Base-by-base conservation (phyloP, 2,329 filamentous ascomycete genomes). In the Colletotrichum acutatum region DNA sequence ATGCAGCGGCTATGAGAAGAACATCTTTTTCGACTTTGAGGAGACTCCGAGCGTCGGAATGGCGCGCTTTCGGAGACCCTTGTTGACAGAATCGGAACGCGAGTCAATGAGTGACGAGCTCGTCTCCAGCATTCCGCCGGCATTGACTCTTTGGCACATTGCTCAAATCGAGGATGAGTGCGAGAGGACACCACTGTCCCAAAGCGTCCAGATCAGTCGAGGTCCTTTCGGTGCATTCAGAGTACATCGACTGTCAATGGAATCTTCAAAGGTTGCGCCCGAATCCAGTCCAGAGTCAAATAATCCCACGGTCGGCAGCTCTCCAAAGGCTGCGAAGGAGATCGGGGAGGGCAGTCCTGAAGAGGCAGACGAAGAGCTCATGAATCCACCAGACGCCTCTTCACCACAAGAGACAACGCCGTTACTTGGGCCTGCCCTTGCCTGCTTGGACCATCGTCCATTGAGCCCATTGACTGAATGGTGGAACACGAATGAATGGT, bases 51-150 rank as follows among this genome's bases (percentile, higher is more conserved):
- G 42, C 30, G 49, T 32, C 22, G 76, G 79, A 57, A 76, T 77
- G 14, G 77, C 78, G 9, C 80, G 82, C 24, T 83, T 81, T 67
- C 81, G 83, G 16, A 78, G 82, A 22, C 81, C 80, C 0, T 69
- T 84, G 34, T 79, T 84, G 54, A 83, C 81, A 0, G 80, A 83
- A 42, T 68, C 76, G 42, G 80, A 83, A 74, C 80, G 82, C 7
- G 66, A 79, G 64, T 72, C 68, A n/a, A 84, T 84, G 82, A 84
- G 80, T 70, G 72, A 78, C 54, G 76, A 75, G 74, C 74, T 83
- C 34, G 76, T 78, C 6, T 76, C 76, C 6, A 78, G 68, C 34
- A 77, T 82, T 5, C 77, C 78, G 5, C 79, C 79, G 3, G 75
- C 71, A 11, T 64, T 66, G 34, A 78, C 76, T 22, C 53, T 74